A percentile compares a stretch with the other conserved stretches of the same genome.
phyloP scores from a whole-genome alignment of 129 eudicot species.

The Silybum marianum region DNA sequence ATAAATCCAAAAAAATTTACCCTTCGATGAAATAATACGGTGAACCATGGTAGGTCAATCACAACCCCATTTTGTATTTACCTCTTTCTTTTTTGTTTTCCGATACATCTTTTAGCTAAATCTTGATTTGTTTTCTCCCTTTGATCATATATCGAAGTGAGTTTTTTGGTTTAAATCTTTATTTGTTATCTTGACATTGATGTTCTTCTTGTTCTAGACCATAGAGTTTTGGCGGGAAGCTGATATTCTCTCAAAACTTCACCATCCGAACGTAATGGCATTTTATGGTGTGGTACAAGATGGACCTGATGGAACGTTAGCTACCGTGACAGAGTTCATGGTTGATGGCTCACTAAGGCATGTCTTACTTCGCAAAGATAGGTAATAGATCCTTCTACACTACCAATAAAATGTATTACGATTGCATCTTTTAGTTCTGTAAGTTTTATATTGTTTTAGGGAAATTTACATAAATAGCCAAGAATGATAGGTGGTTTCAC shows the following conservation, averaged over 20 bases:
- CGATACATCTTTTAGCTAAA: not conserved
- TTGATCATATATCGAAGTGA: not conserved
- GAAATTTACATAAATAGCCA: too few relatives aligned
- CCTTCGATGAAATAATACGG: too few relatives aligned
- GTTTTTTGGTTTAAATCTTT: not conserved
- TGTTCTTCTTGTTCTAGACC: slow-evolving; percentile 44
- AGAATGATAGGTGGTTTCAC: too few relatives aligned
- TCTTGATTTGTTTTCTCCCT: not conserved
- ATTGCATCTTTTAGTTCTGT: not conserved
- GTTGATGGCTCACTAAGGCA: slow-evolving; percentile 93
- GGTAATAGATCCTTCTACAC: slow-evolving; percentile 42
- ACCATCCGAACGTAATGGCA: slow-evolving; percentile 96
- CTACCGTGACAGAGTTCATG: slow-evolving; percentile 95
- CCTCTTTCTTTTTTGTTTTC: not conserved
- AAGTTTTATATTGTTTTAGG: not conserved
- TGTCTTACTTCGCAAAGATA: slow-evolving; percentile 83
- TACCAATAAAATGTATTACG: not conserved
- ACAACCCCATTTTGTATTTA: not conserved
- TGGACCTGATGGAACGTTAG: slow-evolving; percentile 95
- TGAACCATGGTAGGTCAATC: too few relatives aligned
- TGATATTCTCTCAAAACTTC: slow-evolving; percentile 85
- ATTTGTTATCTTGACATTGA: slow-evolving; percentile 9
- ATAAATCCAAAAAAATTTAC: too few relatives aligned
- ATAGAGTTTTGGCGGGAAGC: slow-evolving; percentile 95
- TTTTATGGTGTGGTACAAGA: slow-evolving; percentile 98